Conservation (phyloP, 2,329 filamentous ascomycete species). For the Fusarium agapanthi region DNA sequence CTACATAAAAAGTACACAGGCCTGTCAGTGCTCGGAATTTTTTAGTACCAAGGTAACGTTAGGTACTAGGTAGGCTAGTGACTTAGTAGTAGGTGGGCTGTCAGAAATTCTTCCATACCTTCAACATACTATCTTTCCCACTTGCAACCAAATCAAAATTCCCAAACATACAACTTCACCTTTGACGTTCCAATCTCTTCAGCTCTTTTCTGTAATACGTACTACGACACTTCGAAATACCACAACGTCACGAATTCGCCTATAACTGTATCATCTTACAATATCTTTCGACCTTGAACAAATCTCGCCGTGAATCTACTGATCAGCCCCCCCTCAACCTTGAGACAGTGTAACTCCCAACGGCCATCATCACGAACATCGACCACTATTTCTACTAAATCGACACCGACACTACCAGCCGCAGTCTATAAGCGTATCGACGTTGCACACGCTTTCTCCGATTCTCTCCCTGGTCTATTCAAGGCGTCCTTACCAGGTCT, state of each 20-base stretch:
- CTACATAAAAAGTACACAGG: slow-evolving; percentile 1
- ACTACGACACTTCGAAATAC: background rate
- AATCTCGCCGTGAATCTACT: slow-evolving; percentile 15
- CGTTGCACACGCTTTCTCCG: slow-evolving; percentile 8
- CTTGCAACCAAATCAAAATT: slow-evolving; percentile 30
- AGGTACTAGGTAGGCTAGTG: background rate
- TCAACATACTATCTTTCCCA: slow-evolving; percentile 12
- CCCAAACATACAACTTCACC: slow-evolving; percentile 22
- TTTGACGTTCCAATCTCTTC: slow-evolving; percentile 1
- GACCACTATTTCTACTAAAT: slow-evolving; percentile 1
- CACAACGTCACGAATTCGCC: slow-evolving; percentile 13
- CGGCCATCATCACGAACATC: slow-evolving; percentile 25
- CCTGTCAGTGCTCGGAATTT: slow-evolving; percentile 11
- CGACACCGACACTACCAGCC: background rate
- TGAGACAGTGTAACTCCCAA: slow-evolving; percentile 29
- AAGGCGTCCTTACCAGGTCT: slow-evolving; percentile 36
- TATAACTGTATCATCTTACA: background rate
- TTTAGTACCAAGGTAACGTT: background rate
- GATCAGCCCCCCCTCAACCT: slow-evolving; percentile 29
- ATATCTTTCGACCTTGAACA: slow-evolving; percentile 8
- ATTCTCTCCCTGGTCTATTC: slow-evolving; percentile 3
- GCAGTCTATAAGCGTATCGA: background rate
- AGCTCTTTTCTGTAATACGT: background rate
- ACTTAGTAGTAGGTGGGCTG: slow-evolving; percentile 20
- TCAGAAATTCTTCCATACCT: slow-evolving; percentile 33